Base-by-base conservation (phyloP, 331 rosid species). In the Ulmus americana region DNA sequence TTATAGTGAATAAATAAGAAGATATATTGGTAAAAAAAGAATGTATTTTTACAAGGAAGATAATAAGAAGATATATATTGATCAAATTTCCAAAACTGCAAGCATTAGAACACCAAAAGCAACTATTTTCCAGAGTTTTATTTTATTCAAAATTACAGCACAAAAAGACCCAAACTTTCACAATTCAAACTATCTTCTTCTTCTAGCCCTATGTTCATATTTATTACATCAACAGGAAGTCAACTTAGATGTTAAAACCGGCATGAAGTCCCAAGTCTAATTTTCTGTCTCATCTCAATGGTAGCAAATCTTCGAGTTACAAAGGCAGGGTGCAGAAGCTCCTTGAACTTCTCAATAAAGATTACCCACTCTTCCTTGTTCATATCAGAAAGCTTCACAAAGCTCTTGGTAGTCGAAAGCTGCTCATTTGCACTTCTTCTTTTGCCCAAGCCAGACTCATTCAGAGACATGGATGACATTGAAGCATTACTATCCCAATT, bases 311-410 rank as follows among this genome's bases (percentile, higher is more conserved):
- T 64, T 40, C 65, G 45, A 14, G 47, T 46, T 38, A 49, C 59
- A 41, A 72, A 48, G 53, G 70, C 50, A 0, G 76, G 65, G 59
- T 55, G 42, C 6, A 72, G 53, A 55, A 72, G 59, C 47, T 64
- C 65, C 53, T 53, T 55, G 39, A 72, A 55, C 45, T 72, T 64
- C 7, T 64, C 65, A 4, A 72, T 65, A 16, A 64, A 72, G 35
- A 13, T 61, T 45, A 13, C 12, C 76, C 76, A 72, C 13, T 63
- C 65, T 14, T 63, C 65, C 59, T 56, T 62, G 12, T 45, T 6
- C 76, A 72, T 64, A 18, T 45, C 59, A 56, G 39, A 63, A 46
- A 72, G 59, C 45, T 39, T 56, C 60, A 72, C 65, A 65, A 63
- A 72, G 59, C 58, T 55, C 35, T 45, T 10, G 40, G 65, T 63